Evolutionary conservation across 169 alveolate species (phyloP).

Genomic region (Cardiosporidium cionae): DNA sequence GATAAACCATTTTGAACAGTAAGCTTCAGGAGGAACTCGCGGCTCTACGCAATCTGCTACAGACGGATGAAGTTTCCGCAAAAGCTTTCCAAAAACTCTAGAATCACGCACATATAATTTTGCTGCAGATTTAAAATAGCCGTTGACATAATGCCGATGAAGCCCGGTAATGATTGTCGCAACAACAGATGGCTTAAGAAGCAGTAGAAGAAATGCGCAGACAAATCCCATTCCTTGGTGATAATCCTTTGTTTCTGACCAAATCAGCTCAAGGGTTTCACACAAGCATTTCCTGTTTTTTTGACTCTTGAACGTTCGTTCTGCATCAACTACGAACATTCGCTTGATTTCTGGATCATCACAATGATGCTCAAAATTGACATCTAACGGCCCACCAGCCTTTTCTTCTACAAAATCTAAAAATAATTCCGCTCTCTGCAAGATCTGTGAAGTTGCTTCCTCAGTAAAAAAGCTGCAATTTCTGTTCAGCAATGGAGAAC

Average conservation of each 20-base stretch:
- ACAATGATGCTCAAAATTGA: conserved; percentile 13
- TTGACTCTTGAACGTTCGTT: conserved; percentile 37
- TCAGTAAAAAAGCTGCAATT: conserved; percentile 23
- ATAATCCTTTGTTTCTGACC: conserved; percentile 39
- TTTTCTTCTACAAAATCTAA: conserved; percentile 27
- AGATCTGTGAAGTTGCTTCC: conserved; percentile 19
- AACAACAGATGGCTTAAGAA: conserved; percentile 36
- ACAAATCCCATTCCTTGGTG: conserved; percentile 54
- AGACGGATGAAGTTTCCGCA: conserved; percentile 26
- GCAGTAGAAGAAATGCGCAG: conserved; percentile 41
- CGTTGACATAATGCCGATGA: conserved; percentile 43
- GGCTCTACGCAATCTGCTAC: conserved; percentile 24
- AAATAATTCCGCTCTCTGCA: conserved; percentile 32
- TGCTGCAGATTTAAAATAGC: conserved; percentile 53
- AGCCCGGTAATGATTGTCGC: conserved; percentile 28
- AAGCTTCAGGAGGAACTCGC: conserved; percentile 51
- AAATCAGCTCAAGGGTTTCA: conserved; percentile 7
- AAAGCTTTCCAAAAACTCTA: conserved; percentile 36
- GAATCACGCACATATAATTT: conserved; percentile 53
- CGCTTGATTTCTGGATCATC: conserved; percentile 33
- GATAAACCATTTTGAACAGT: conserved; percentile 50
- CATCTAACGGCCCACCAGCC: neutral
- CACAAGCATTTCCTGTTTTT: conserved; percentile 32
- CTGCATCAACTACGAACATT: conserved; percentile 47
- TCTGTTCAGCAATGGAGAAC: conserved; percentile 46